phyloP scores from a whole-genome alignment of 169 alveolate genomes.

The Eimeria tenella region DNA sequence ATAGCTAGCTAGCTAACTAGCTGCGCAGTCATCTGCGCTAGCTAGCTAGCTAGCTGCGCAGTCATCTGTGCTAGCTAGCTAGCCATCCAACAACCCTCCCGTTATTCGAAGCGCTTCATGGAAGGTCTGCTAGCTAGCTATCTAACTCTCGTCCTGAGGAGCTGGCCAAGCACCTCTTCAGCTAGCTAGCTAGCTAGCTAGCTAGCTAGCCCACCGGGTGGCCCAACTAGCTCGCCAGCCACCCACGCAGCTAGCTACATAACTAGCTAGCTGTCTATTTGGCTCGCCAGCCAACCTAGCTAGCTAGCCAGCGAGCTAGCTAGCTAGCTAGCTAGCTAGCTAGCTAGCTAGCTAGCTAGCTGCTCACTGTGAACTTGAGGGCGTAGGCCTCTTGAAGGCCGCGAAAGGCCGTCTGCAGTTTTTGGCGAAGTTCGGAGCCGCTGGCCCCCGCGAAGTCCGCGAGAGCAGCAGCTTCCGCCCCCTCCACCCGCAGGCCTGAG shows the following conservation, averaged over 20 bases:
- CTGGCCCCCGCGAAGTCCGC: conserved; percentile 15
- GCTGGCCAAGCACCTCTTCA: background rate
- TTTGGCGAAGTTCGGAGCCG: background rate
- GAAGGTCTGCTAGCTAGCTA: no score
- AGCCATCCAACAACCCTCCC: no score
- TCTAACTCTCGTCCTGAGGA: background rate
- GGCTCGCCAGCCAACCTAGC: background rate
- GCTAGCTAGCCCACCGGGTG: background rate
- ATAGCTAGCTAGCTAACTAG: background rate
- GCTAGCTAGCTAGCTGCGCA: no score
- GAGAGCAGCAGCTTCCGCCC: conserved; percentile 40
- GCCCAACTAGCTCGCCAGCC: background rate
- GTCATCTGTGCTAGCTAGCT: no score
- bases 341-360: background rate
- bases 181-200: background rate
- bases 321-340: background rate
- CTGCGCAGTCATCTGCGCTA: no score
- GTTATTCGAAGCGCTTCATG: no score
- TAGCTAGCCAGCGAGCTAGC: background rate
- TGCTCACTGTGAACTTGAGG: conserved; percentile 21
- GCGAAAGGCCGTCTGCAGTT: background rate
- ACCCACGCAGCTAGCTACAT: background rate
- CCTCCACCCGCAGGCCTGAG: conserved; percentile 52
- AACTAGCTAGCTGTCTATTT: background rate
- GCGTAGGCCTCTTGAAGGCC: background rate